Conservation (phyloP, 2,329 filamentous ascomycete species). For the Lecanicillium sp. region DNA sequence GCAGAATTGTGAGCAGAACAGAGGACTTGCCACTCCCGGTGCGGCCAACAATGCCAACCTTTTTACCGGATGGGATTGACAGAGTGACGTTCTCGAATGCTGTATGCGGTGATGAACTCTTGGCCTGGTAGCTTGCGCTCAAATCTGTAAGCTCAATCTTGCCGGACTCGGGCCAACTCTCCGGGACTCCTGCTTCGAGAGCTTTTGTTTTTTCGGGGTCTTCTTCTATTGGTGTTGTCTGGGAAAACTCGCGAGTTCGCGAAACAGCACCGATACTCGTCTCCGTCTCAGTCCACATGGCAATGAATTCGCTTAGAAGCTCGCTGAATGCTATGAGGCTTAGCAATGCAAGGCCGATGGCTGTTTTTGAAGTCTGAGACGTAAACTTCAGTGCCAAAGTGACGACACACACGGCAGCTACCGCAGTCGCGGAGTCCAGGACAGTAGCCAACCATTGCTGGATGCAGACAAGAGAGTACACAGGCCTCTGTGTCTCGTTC, state of each 20-base stretch:
- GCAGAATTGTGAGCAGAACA: not conserved
- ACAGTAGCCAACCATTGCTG: conserved; percentile 50
- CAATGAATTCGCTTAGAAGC: conserved; percentile 21
- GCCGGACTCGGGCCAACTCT: not conserved
- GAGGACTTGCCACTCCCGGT: not conserved
- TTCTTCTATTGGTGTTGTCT: not conserved
- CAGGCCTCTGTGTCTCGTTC: conserved; percentile 46
- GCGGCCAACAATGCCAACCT: not conserved
- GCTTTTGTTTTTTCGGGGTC: not conserved
- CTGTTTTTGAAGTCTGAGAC: not conserved
- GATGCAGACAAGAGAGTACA: conserved; percentile 47
- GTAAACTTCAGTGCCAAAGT: conserved; percentile 31
- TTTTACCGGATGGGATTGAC: not conserved
- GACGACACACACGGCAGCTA: conserved; percentile 38
- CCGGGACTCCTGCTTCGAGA: not conserved
- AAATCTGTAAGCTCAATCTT: not conserved
- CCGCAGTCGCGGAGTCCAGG: conserved; percentile 39
- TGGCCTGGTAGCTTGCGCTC: not conserved
- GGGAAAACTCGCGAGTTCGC: not conserved
- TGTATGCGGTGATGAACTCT: no score
- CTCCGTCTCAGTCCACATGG: conserved; percentile 19
- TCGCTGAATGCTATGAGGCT: conserved; percentile 22
- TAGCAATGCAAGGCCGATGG: conserved; percentile 14
- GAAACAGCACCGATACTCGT: conserved; percentile 1
- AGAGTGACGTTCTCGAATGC: not conserved